Base-by-base conservation (phyloP, 2,329 filamentous ascomycete genomes). In the Colletotrichum musae region DNA sequence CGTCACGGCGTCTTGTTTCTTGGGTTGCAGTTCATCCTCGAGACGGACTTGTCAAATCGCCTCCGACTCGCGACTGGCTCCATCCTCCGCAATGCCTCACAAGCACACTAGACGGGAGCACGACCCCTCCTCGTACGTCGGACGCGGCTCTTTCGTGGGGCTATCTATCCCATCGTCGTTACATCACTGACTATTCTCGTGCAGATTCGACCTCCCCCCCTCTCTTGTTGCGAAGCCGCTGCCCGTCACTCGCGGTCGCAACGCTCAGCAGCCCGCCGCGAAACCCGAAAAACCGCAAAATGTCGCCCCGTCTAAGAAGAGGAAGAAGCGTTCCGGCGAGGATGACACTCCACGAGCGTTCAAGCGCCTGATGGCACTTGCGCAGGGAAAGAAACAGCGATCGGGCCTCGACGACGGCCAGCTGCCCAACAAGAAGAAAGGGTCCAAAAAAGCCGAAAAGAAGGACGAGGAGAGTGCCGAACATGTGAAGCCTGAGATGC, bases 341-440 rank as follows among this genome's bases (percentile, higher is more conserved):
- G 91, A 97, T 78, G 96, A 98, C 81, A 95, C 93, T 1, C 96
- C 96, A 0, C 92, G 94, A 73, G 94, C 93, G 1, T 99, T 99
- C 80, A 89, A 89, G 71, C 91, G 94, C 13, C 83, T 98, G 71
- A 96, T 98, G 93, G 90, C 93, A 41, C 88, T 91, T 73, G 88
- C 91, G 48, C 80, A 84, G 16, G 86, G 89, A n/a, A 91, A 89
- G 76, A 88, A 85, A 70, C 79, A 86, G 10, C 86, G 86, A 5
- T 88, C 86, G 10, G 91, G 92, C 6, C 84, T 97, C 9, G 92
- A 97, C 77, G 89, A 96, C 72, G 93, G 93, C n/a, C 76, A 84
- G 12, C 43, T 47, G 24, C 24, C 24, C 12, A 61, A 53, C 10
- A 67, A 70, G 16, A 80, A 80, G 43, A 72, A 70, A 54, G 73